Base-by-base conservation (phyloP, 345 rosid genomes). In the Eucalyptus curtisii region DNA sequence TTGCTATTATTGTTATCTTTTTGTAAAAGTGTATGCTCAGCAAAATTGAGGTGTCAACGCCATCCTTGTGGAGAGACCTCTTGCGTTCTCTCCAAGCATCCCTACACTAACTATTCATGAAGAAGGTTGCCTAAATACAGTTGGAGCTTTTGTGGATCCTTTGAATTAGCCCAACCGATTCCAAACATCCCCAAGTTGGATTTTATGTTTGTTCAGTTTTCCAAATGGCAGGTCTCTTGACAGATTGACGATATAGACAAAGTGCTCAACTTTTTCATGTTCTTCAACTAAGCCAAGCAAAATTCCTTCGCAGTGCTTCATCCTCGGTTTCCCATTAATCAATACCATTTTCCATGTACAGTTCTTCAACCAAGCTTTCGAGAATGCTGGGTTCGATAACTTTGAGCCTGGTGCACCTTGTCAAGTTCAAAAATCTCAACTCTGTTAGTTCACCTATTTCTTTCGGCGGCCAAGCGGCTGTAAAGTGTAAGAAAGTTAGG, bases 381-480 rank as follows among this genome's bases (percentile, higher is more conserved):
- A 55, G 61, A 24, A 55, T 22, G 27, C 30, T 25, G 13, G 61
- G 12, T 55, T 24, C 6, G 0, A 55, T 24, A 24, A 55, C 61
- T 55, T 55, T 55, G 13, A 55, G 61, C 61, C 3, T 9, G 12
- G n/a, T 25, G n/a, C 64, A 24, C 13, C 0, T 25, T 57, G 64
- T 57, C 64, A 8, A 25, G n/a, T 57, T 25, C n/a, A 57, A 57
- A 57, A 24, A 10, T 57, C n/a, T 25, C 64, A 25, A 57, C n/a
- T 5, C 14, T 57, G 0, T 57, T 57, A 10, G n/a, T 57, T 57
- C 64, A 24, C n/a, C n/a, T 57, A 57, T 57, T 57, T 57, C 14
- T 25, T 57, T 57, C 1, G n/a, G 64, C 0, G 3, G 6, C 6
- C 64, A 57, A 57, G 13, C 64, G 3, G 1, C 1, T 57, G 64